Conservation (phyloP, 129 eudicot species). For the Artemisia argyi region DNA sequence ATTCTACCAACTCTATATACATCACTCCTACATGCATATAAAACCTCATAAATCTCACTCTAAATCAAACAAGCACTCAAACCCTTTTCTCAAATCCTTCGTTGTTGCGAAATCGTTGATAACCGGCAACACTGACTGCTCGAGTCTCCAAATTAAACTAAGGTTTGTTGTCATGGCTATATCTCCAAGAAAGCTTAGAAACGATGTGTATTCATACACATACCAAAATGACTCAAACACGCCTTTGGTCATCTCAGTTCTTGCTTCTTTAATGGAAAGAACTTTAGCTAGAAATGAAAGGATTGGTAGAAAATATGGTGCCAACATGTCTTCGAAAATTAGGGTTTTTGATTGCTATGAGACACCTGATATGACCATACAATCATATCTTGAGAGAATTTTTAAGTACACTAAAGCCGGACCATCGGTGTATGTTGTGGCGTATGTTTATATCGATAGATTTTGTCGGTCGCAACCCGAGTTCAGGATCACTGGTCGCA, state of each 20-base stretch:
- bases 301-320: slow-evolving; percentile 43
- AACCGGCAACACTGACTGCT: no score
- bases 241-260: slow-evolving; percentile 83
- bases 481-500: slow-evolving; percentile 64
- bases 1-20: slow-evolving; percentile 22
- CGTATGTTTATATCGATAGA: slow-evolving; percentile 88
- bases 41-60: slow-evolving; percentile 21
- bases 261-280: slow-evolving; percentile 84
- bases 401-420: slow-evolving; percentile 88
- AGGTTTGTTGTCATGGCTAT: slow-evolving; percentile 44
- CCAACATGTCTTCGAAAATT: slow-evolving; percentile 34
- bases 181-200: slow-evolving; percentile 91
- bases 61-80: slow-evolving; percentile 20
- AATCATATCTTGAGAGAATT: slow-evolving; percentile 83
- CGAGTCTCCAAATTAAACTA: neutral
- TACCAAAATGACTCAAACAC: slow-evolving; percentile 63
- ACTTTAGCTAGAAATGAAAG: slow-evolving; percentile 73
- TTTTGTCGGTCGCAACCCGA: slow-evolving; percentile 64
- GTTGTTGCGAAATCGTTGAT: no score
- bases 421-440: slow-evolving; percentile 88
- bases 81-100: slow-evolving; percentile 8
- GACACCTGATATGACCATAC: slow-evolving; percentile 82
- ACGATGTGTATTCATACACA: slow-evolving; percentile 76
- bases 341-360: slow-evolving; percentile 68
- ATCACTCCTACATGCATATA: slow-evolving; percentile 19